Conservation (phyloP, 2,329 filamentous ascomycete species). For the Beauveria sp. region DNA sequence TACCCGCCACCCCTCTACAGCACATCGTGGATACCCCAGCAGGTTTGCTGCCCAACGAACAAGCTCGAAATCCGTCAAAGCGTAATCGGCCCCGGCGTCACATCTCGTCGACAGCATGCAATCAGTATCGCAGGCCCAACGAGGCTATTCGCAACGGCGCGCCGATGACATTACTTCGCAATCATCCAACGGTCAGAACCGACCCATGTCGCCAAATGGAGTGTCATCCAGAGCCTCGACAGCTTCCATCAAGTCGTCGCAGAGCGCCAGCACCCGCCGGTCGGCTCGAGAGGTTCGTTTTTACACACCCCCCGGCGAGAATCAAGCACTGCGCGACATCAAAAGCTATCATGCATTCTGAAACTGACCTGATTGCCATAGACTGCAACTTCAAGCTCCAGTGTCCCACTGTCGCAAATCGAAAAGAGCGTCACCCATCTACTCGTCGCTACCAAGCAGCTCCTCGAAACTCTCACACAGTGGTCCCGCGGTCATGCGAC, state of each 20-base stretch:
- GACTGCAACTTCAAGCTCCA: constrained; percentile 45
- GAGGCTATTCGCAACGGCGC: constrained; percentile 8
- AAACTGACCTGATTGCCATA: constrained; percentile 25
- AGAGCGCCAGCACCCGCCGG: constrained; percentile 3
- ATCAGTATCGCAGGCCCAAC: neutral
- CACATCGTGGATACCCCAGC: neutral
- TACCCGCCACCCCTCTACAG: neutral
- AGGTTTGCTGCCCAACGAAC: constrained; percentile 1
- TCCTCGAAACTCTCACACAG: constrained; percentile 93
- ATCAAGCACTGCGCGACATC: neutral
- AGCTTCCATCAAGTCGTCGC: constrained; percentile 9
- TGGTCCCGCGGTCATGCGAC: constrained; percentile 92
- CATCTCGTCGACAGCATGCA: neutral
- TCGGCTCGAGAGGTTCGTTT: constrained; percentile 9
- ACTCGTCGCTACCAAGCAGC: constrained; percentile 93
- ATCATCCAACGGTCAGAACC: neutral
- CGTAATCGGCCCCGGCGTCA: neutral
- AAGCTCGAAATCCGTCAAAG: neutral
- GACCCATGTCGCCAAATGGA: constrained; percentile 8
- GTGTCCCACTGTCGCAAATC: constrained; percentile 81
- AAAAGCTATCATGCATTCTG: neutral
- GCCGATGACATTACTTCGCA: neutral
- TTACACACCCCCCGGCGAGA: neutral
- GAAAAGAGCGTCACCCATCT: constrained; percentile 98
- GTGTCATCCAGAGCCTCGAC: constrained; percentile 6